phyloP scores from a whole-genome alignment of 495 filamentous ascomycete genomes.

The Penicillium turbatum region DNA sequence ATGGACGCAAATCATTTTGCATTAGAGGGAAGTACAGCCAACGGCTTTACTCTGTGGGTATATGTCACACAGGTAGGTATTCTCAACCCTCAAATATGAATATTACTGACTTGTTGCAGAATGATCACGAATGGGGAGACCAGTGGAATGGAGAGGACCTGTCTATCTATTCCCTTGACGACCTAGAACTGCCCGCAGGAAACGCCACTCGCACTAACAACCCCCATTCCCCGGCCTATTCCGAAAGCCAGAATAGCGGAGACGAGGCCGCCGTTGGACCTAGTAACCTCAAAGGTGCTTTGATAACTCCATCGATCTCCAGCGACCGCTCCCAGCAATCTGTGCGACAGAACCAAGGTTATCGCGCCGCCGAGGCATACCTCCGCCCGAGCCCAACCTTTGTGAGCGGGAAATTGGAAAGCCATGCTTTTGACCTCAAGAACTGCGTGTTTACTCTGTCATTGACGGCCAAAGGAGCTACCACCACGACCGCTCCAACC shows the following conservation, averaged over 20 bases:
- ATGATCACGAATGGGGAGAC: slow-evolving; percentile 86
- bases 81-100: neutral
- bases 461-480: slow-evolving; percentile 49
- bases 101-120: slow-evolving; percentile 41
- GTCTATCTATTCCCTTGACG: slow-evolving; percentile 81
- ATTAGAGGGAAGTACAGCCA: slow-evolving; percentile 71
- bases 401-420: slow-evolving; percentile 61
- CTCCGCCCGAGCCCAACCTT: slow-evolving; percentile 79
- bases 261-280: slow-evolving; percentile 59
- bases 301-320: slow-evolving; percentile 69
- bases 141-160: slow-evolving; percentile 98
- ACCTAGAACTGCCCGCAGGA: slow-evolving; percentile 57
- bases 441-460: slow-evolving; percentile 69
- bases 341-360: slow-evolving; percentile 56
- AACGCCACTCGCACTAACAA: slow-evolving; percentile 27
- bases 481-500: slow-evolving; percentile 62
- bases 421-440: slow-evolving; percentile 73
- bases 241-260: slow-evolving; percentile 50
- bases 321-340: slow-evolving; percentile 49
- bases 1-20: slow-evolving; percentile 98
- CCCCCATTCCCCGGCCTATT: slow-evolving; percentile 54
- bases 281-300: slow-evolving; percentile 64
- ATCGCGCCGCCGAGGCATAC: slow-evolving; percentile 86
- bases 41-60: slow-evolving; percentile 86
- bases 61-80: slow-evolving; percentile 67